Percentiles rank a stretch among this genome's conserved stretches.
Conservation (phyloP, 176 grass and related monocot genomes). For the Neostapfia colusana region DNA sequence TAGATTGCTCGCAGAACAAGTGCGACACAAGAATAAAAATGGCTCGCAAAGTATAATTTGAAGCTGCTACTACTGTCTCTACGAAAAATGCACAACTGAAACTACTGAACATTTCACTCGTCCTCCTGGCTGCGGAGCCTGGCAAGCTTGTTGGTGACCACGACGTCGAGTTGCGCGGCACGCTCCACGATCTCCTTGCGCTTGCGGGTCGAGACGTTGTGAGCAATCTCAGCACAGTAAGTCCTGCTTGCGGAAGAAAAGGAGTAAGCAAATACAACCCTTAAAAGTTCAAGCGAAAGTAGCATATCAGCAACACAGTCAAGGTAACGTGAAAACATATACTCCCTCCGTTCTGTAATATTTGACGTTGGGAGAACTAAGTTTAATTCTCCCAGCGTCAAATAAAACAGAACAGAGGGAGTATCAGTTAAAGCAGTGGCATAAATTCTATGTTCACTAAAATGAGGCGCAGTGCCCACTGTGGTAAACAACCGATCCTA, state of each 20-base stretch:
- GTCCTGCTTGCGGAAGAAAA: constrained; percentile 42
- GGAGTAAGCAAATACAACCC: background rate
- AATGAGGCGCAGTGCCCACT: background rate
- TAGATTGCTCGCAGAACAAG: constrained; percentile 2
- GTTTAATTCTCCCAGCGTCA: too few relatives aligned
- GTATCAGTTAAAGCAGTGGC: too few relatives aligned
- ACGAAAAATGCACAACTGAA: background rate
- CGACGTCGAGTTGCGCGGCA: constrained; percentile 69
- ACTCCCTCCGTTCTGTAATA: too few relatives aligned
- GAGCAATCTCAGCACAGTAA: constrained; percentile 78
- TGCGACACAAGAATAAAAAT: constrained; percentile 10
- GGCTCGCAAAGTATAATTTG: background rate
- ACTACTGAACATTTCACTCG: constrained; percentile 49
- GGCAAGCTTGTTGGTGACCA: constrained; percentile 66
- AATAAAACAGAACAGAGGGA: too few relatives aligned
- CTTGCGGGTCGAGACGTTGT: constrained; percentile 69
- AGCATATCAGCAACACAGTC: too few relatives aligned
- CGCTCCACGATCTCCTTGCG: constrained; percentile 84
- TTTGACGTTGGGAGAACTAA: too few relatives aligned
- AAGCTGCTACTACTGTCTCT: constrained; percentile 2
- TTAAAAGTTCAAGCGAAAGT: background rate
- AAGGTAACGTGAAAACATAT: too few relatives aligned
- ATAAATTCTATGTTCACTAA: too few relatives aligned
- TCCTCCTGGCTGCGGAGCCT: constrained; percentile 89
- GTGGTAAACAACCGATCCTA: background rate